Evolutionary conservation across 805 yeast genomes (phyloP), one percentile per base, ranked within the genome.

Genomic region (Blastobotrys muscicola): DNA sequence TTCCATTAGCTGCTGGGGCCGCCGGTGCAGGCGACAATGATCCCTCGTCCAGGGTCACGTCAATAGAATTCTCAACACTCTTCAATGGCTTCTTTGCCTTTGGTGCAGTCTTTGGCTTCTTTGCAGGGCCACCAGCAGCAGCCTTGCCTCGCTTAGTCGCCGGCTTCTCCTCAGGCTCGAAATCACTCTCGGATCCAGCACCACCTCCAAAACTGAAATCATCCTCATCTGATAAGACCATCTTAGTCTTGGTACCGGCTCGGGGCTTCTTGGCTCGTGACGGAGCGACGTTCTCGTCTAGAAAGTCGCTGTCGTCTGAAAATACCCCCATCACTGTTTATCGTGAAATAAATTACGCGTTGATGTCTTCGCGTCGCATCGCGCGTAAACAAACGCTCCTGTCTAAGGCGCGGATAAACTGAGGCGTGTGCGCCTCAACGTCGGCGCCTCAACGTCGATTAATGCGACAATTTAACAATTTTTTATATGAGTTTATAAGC

Each of bases 281-380:
- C 36, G 50, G 50, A 9, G 46, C 48, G n/a, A 39, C 40, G 46
- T 47, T 47, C 31, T 47, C 50, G 48, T 47, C 50, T 7, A 34
- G 45, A 30, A 39, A 40, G 5, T 33, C 13, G 8, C 29, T 36
- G 35, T 38, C 42, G 32, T 34, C 45, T 8, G 40, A 38, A 26
- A 38, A 38, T 8, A 38, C 20, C 11, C 40, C 31, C 40, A 38
- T 38, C 7, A 10, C 8, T 29, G 14, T 35, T 13, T n/a, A 12
- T 31, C n/a, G 33, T 31, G 13, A 31, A 11, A 4, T 4, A 11
- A 31, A 4, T 20, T 4, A 20, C 26, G 26, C 26, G 26, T 20
- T 20, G 26, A 20, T 20, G 26, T 20, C 26, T 20, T 20, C 26
- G 26, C 26, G 26, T 20, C 26, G 26, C 26, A 20, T 20, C 26